These are phyloP conservation scores for Hanseniaspora opuntiae DNA, from an alignment of 805 yeast genomes.

Conservation along the genomic window DNA sequence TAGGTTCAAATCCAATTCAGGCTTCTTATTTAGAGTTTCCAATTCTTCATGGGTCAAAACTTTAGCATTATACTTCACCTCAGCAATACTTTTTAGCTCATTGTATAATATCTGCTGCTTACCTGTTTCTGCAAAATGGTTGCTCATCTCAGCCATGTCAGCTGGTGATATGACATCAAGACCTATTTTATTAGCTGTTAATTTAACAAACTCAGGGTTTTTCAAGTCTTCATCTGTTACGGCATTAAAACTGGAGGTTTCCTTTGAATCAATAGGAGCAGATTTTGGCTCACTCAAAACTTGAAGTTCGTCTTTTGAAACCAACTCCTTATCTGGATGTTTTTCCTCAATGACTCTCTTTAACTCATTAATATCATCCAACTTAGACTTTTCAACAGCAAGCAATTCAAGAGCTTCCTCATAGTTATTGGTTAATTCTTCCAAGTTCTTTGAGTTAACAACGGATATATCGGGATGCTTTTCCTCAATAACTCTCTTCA, in stretches of 20 bases:
- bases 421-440: background rate
- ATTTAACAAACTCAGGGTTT: conserved; percentile 1
- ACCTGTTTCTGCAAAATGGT: conserved; percentile 19
- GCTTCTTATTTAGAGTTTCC: background rate
- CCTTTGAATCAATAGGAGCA: background rate
- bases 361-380: background rate
- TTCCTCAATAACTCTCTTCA: too few relatives aligned
- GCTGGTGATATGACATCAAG: background rate
- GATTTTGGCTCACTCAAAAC: background rate
- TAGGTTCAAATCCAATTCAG: conserved; percentile 1
- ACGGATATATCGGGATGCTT: background rate
- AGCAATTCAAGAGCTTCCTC: background rate
- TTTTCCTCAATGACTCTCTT: background rate
- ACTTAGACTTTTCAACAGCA: background rate
- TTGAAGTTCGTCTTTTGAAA: background rate
- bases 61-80: background rate
- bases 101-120: conserved; percentile 15
- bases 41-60: background rate
- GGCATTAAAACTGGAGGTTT: background rate
- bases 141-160: conserved; percentile 18
- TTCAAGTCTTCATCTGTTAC: background rate
- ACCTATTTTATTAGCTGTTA: background rate
- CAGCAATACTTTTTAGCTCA: background rate
- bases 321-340: background rate
- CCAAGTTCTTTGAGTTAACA: background rate